Base-by-base conservation (phyloP, 140 eudicot genomes). In the Cichorium intybus region DNA sequence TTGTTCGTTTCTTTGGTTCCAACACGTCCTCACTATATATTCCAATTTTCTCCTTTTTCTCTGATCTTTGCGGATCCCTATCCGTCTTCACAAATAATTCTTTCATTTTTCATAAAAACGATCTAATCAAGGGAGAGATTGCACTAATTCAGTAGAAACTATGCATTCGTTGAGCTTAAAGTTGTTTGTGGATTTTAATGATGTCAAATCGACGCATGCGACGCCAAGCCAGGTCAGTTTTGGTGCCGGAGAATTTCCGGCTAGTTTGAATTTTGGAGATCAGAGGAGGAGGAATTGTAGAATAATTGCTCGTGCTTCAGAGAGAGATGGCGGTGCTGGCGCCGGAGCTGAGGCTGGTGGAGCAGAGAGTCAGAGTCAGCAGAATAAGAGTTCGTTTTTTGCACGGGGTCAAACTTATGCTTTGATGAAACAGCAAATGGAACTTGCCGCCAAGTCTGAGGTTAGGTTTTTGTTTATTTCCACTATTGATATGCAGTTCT, bases 371-470 rank as follows among this genome's bases (percentile, higher is more conserved):
- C 84, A 60, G 59, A 79, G 84, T 53, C 81, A 71, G 71, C 72
- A 75, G 72, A 82, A 74, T 47, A 50, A 74, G 69, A 76, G 80
- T 51, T 73, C 93, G 72, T 61, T 62, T 12, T 70, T 83, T 29
- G 75, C 87, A 1, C 64, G 95, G 69, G 83, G 79, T 69, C 96
- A 92, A 43, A 83, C 85, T 26, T 88, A 92, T 64, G 93, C 95
- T 28, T 71, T 92, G 75, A 64, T 92, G 77, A 92, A 84, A 79
- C 96, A 88, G 55, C 93, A 88, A 54, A 79, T 92, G 98, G 95
- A 88, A 68, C 87, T 92, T 43, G 98, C 98, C 24, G 93, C 95
- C 12, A 92, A 92, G 68, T 0, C n/a, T n/a, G n/a, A n/a, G n/a
- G n/a, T n/a, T n/a, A n/a, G n/a, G n/a, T n/a, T n/a, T n/a, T n/a